phyloP scores from a whole-genome alignment of 2,329 filamentous ascomycete genomes.

The Bipolaris victoriae region DNA sequence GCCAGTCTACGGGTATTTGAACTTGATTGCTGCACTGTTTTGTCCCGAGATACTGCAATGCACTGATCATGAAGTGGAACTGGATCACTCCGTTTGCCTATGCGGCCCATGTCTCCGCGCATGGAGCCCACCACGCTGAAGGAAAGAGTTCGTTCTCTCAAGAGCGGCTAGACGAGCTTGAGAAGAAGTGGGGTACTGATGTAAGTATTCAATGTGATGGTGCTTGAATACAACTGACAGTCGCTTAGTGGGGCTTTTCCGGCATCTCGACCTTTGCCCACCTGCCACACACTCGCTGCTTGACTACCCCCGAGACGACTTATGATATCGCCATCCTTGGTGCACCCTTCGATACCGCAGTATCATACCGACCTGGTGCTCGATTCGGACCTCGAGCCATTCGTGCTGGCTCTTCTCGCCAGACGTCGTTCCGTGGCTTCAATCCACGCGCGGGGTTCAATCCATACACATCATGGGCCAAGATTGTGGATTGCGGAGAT shows the following conservation, averaged over 20 bases:
- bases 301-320: conserved; percentile 52
- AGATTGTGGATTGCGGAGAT: conserved; percentile 86
- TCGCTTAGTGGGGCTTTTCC: conserved; percentile 66
- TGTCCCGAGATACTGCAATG: not conserved
- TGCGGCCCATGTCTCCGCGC: conserved; percentile 28
- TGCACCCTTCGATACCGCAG: conserved; percentile 58
- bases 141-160: conserved; percentile 32
- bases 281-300: conserved; percentile 55
- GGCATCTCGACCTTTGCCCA: conserved; percentile 68
- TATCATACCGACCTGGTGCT: conserved; percentile 53
- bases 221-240: conserved; percentile 12
- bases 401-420: conserved; percentile 79
- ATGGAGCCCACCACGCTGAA: conserved; percentile 39
- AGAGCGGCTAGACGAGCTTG: conserved; percentile 40
- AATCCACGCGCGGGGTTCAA: conserved; percentile 84
- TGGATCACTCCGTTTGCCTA: conserved; percentile 22
- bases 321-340: conserved; percentile 59
- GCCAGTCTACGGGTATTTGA: conserved; percentile 13
- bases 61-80: conserved; percentile 27
- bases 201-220: conserved; percentile 25
- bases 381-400: conserved; percentile 90
- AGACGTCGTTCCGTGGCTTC: conserved; percentile 79
- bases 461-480: conserved; percentile 80
- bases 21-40: not conserved
- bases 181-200: conserved; percentile 52